phyloP scores from a whole-genome alignment of 2,329 filamentous ascomycete genomes.

The Neoascochyta sp. region DNA sequence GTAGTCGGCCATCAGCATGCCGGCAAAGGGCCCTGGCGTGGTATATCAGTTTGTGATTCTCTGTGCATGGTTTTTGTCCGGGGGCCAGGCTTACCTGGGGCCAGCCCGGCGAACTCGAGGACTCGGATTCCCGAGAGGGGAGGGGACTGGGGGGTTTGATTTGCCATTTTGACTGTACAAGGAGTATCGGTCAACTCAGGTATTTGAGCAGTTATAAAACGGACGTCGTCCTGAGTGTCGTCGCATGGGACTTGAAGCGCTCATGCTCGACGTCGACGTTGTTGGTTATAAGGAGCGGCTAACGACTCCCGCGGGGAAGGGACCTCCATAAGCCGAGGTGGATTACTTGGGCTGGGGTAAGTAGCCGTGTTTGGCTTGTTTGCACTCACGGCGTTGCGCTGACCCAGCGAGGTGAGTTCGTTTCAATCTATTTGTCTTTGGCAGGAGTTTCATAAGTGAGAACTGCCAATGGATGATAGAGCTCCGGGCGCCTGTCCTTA shows the following conservation, averaged over 20 bases:
- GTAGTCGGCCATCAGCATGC: constrained; percentile 76
- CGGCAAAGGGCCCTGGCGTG: constrained; percentile 72
- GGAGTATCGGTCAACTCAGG: neutral
- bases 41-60: too few species aligned
- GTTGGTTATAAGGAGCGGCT: constrained; percentile 22
- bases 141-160: constrained; percentile 33
- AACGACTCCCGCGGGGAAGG: constrained; percentile 31
- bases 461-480: too few species aligned
- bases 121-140: constrained; percentile 58
- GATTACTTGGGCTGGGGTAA: too few species aligned
- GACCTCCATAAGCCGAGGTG: constrained; percentile 28
- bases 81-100: constrained; percentile 56
- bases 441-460: too few species aligned
- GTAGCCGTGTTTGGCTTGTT: constrained; percentile 5
- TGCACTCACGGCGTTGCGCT: too few species aligned
- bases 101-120: constrained; percentile 63
- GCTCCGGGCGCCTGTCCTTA: too few species aligned
- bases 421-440: too few species aligned
- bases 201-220: neutral
- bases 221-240: neutral
- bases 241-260: constrained; percentile 1
- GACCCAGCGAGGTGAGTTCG: too few species aligned
- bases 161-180: constrained; percentile 18
- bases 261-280: constrained; percentile 32
- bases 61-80: too few species aligned